Percentiles rank a stretch among this genome's conserved stretches.
phyloP scores from a whole-genome alignment of 805 yeast species.

The Yamadazyma nakazawae region DNA sequence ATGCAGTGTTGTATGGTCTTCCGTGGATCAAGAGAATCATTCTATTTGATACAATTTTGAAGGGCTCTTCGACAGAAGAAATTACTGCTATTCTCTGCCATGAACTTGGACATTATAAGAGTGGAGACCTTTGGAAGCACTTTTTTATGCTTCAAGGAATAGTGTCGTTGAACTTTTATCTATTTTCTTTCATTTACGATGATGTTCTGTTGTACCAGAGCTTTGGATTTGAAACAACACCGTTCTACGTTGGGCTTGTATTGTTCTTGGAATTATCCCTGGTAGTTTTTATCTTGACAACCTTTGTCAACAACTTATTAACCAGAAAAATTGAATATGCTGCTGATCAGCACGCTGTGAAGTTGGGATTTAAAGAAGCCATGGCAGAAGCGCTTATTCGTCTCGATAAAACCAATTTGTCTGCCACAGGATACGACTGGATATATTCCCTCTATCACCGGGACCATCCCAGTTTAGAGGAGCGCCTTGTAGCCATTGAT shows the following conservation, averaged over 20 bases:
- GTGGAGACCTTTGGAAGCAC: not conserved
- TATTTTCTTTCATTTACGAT: constrained; percentile 4
- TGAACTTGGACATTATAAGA: not conserved
- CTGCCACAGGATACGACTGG: constrained; percentile 9
- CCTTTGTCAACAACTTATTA: not conserved
- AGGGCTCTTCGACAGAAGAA: constrained; percentile 38
- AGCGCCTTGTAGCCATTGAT: constrained; percentile 3
- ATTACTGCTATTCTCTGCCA: not conserved
- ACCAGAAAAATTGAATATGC: constrained; percentile 5
- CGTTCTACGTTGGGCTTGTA: constrained; percentile 6
- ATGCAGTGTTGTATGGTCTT: constrained; percentile 90
- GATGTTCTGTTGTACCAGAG: not conserved
- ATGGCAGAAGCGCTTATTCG: constrained; percentile 3
- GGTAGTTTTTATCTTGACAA: not conserved
- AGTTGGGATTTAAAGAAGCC: constrained; percentile 2
- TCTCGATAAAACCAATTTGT: constrained; percentile 5
- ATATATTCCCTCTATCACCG: constrained; percentile 2
- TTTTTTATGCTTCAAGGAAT: not conserved
- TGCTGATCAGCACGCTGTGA: constrained; percentile 7
- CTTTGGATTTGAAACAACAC: constrained; percentile 5
- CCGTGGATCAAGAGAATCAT: constrained; percentile 97
- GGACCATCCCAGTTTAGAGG: constrained; percentile 9
- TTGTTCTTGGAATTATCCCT: constrained; percentile 1
- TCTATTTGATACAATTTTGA: constrained; percentile 82
- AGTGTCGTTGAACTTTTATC: not conserved